Evolutionary conservation across 2,329 filamentous ascomycete genomes (phyloP), one percentile per base, ranked within the genome.

Genomic region (Elsinoe necatrix): DNA sequence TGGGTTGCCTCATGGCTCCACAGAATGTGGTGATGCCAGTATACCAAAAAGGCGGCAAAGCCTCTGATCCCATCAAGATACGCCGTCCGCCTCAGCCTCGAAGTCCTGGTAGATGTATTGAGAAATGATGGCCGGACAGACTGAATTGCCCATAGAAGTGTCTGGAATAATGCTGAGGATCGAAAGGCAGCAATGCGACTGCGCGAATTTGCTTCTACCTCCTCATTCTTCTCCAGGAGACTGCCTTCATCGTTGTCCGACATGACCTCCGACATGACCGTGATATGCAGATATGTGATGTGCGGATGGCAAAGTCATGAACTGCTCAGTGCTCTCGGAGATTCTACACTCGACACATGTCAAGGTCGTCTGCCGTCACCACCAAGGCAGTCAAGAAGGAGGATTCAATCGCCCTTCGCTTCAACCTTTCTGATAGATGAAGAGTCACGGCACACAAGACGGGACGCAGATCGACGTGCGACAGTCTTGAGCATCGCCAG

Each of bases 41-140:
- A 86, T 9, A 87, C 84, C 23, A 86, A 65, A 25, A 87, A 74
- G 1, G 83, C 81, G 4, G 83, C 83, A 59, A 86, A 84, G 1
- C 84, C 84, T 64, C 84, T 73, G 14, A 87, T 70, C 14, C 84
- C 84, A 62, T 87, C 84, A 16, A 84, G 73, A 61, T 80, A 83
- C 9, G 80, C 80, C 3, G 81, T 83, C 16, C 72, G 70, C 5
- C 77, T 71, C 12, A 76, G 67, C 23, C 42, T 42, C 14, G 16
- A 16, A 16, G 14, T 34, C 43, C 27, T 41, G 12, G 25, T 31
- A 11, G 16, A n/a, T 6, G 23, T 55, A 23, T 27, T 31, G 12
- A 58, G 31, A 31, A 58, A 58, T 11, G 48, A 43, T 63, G 63
- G 65, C 5, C 60, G 62, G 25, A 66, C 47, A 27, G 63, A 45